Evolutionary conservation across 345 rosid species (phyloP).

Genomic region (Syzygium oleosum): DNA sequence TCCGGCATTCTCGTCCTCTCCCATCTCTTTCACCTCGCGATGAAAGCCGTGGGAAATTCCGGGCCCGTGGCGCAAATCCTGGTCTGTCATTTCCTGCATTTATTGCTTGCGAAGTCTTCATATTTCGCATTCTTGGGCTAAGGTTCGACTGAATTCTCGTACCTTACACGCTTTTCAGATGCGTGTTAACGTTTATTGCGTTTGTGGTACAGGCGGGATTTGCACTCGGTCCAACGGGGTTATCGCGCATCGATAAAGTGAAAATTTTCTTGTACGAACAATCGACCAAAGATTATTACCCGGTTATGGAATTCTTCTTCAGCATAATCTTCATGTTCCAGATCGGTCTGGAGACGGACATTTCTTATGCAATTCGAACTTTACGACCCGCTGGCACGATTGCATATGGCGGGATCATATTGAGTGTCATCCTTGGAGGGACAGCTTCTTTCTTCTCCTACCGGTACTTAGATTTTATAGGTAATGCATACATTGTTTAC

Average conservation of each 20-base stretch:
- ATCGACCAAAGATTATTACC: conserved; percentile 45
- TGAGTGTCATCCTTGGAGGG: conserved; percentile 29
- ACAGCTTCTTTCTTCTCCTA: conserved; percentile 26
- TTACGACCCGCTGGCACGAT: conserved; percentile 32
- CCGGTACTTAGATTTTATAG: conserved; percentile 7
- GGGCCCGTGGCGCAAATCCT: conserved; percentile 88
- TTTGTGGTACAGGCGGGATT: conserved; percentile 56
- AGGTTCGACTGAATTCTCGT: neutral
- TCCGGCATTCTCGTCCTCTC: conserved; percentile 75
- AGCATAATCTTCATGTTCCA: conserved; percentile 68
- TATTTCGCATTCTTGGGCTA: neutral
- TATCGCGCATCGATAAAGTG: conserved; percentile 36
- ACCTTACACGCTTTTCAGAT: neutral
- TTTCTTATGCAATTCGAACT: conserved; percentile 42
- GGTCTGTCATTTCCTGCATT: conserved; percentile 17
- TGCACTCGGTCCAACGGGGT: conserved; percentile 55
- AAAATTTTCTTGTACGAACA: conserved; percentile 41
- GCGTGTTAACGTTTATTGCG: neutral
- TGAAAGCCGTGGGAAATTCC: conserved; percentile 69
- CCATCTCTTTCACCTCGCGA: conserved; percentile 63
- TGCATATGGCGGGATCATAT: conserved; percentile 31
- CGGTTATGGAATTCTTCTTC: conserved; percentile 33
- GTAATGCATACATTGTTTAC: neutral
- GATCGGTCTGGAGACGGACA: conserved; percentile 65
- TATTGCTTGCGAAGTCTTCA: neutral